Conservation (phyloP, 306 rosid species). For the Sicyos edulis region DNA sequence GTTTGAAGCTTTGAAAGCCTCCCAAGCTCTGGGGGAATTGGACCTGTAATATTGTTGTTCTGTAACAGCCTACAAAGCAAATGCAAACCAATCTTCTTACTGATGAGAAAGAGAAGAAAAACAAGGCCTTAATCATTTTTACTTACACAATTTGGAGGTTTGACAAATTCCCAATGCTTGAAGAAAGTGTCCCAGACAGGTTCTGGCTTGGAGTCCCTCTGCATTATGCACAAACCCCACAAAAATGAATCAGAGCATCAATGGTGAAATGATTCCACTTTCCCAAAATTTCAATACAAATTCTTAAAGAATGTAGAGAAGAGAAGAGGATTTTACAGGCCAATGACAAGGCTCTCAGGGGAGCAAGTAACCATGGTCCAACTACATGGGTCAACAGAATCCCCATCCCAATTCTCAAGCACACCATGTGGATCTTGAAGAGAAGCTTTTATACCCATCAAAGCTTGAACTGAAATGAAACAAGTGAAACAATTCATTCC, state of each 20-base stretch:
- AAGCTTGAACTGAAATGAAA: conserved; percentile 69
- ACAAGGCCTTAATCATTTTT: background rate
- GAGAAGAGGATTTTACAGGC: conserved; percentile 50
- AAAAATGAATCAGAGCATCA: conserved; percentile 19
- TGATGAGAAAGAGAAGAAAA: background rate
- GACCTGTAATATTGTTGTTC: conserved; percentile 83
- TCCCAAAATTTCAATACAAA: background rate
- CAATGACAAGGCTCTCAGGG: conserved; percentile 68
- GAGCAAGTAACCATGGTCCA: conserved; percentile 99
- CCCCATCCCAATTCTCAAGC: conserved; percentile 85
- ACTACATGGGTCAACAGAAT: conserved; percentile 99
- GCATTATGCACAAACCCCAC: conserved; percentile 29
- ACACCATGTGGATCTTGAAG: conserved; percentile 89
- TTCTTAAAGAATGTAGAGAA: background rate
- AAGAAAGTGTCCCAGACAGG: conserved; percentile 79
- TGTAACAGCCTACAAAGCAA: conserved; percentile 65
- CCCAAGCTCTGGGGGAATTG: conserved; percentile 68
- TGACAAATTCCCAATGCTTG: conserved; percentile 90
- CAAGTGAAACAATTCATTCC: background rate
- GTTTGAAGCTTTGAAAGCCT: conserved; percentile 80
- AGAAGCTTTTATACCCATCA: conserved; percentile 65
- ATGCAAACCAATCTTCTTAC: background rate
- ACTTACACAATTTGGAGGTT: conserved; percentile 96
- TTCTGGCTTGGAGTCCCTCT: conserved; percentile 98
- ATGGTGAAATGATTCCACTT: conserved; percentile 1